Percentiles rank a stretch among this genome's conserved stretches.
phyloP scores from a whole-genome alignment of 2,329 filamentous ascomycete genomes.

The Emmonsiellopsis sp. region DNA sequence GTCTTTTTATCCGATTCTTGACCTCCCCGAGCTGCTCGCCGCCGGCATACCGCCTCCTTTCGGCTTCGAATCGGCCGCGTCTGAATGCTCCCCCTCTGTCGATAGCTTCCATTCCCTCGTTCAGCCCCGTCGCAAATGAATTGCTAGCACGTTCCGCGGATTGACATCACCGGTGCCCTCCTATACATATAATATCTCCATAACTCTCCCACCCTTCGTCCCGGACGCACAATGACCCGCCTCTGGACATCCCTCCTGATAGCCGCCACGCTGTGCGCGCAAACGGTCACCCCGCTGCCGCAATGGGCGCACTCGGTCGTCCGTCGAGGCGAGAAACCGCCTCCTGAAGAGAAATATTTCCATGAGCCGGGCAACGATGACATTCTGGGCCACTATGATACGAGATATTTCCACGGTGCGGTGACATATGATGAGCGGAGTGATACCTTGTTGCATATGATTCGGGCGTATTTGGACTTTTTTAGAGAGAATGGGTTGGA shows the following conservation, averaged over 20 bases:
- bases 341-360: constrained; percentile 50
- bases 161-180: too few species aligned
- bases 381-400: constrained; percentile 63
- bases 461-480: constrained; percentile 62
- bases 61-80: not conserved
- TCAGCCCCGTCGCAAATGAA: too few species aligned
- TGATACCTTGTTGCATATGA: constrained; percentile 57
- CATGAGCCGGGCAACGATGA: constrained; percentile 53
- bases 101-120: too few species aligned
- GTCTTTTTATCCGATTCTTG: not conserved
- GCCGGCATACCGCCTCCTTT: not conserved
- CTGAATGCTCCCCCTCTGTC: not conserved
- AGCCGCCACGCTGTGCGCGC: not conserved
- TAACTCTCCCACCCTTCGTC: too few species aligned
- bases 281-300: not conserved
- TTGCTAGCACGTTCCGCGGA: too few species aligned
- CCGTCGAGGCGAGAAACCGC: not conserved
- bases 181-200: too few species aligned
- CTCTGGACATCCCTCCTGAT: not conserved
- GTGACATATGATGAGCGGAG: constrained; percentile 58
- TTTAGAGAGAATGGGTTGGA: constrained; percentile 58
- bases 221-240: not conserved
- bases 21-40: not conserved
- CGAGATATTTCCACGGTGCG: constrained; percentile 55
- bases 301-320: not conserved